These are phyloP conservation scores for Rhizopogon vulgaris DNA, from an alignment of 768 basidiomycete genomes.

Conservation along the genomic window DNA sequence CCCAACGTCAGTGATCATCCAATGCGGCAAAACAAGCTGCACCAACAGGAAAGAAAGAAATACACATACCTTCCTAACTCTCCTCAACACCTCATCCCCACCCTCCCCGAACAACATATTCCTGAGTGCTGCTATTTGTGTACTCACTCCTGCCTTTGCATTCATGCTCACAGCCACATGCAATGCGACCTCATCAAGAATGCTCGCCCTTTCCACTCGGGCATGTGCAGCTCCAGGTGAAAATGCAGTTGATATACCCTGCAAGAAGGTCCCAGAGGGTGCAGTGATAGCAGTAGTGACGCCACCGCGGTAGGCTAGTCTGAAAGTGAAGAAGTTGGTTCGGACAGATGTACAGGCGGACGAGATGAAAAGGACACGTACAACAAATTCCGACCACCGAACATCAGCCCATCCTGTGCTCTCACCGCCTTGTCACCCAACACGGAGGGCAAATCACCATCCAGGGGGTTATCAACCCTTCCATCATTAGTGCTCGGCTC, in stretches of 20 bases:
- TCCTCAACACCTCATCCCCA: slow-evolving; percentile 22
- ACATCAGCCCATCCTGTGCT: slow-evolving; percentile 72
- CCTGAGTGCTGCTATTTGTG: slow-evolving; percentile 59
- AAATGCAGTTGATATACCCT: slow-evolving; percentile 59
- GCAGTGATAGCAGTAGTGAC: slow-evolving; percentile 56
- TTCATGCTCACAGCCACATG: slow-evolving; percentile 50
- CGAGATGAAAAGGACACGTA: slow-evolving; percentile 30
- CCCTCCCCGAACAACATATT: slow-evolving; percentile 55
- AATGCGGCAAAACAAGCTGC: background rate
- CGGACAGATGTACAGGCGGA: background rate
- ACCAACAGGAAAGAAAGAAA: background rate
- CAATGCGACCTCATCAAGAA: slow-evolving; percentile 56
- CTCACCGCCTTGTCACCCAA: slow-evolving; percentile 50
- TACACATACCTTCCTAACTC: slow-evolving; percentile 11
- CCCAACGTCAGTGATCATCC: background rate
- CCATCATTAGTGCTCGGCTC: slow-evolving; percentile 75
- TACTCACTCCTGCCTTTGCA: slow-evolving; percentile 48
- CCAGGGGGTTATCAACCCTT: slow-evolving; percentile 47
- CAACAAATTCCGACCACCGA: slow-evolving; percentile 65
- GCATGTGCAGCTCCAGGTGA: slow-evolving; percentile 50
- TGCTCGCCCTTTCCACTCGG: slow-evolving; percentile 48
- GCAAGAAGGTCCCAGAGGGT: slow-evolving; percentile 41
- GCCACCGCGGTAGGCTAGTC: slow-evolving; percentile 60
- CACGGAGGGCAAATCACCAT: slow-evolving; percentile 37
- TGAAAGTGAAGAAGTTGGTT: slow-evolving; percentile 16